Evolutionary conservation across 2,329 filamentous ascomycete genomes (phyloP), one percentile per base, ranked within the genome.

Genomic region (Remersonia thermophila): DNA sequence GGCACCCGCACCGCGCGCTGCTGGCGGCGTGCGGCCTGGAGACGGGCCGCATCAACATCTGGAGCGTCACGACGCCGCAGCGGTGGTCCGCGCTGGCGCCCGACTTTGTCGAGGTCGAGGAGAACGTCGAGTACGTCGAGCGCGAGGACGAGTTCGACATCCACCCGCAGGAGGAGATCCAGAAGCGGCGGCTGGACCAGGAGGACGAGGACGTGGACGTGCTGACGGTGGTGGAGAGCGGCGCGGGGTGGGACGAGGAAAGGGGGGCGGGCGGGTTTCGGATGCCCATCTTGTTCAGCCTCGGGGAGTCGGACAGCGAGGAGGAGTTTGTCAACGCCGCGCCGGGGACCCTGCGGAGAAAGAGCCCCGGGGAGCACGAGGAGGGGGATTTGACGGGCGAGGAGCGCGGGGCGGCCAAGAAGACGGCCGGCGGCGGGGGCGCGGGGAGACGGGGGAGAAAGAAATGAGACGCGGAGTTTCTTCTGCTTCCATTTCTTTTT

Each of bases 111-210:
- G 91, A 98, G 58, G 86, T 98, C 11, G 91, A 98, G 59, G 91
- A 98, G 60, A 98, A 98, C 49, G 86, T 94, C 15, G 85, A 96
- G 56, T 98, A 98, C 55, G 75, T 93, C 29, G 91, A 98, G 58
- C 74, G 76, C 38, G 91, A 98, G 60, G 91, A 98, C 55, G 91
- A 98, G 55, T 98, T 98, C 50, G 93, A 98, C 57, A 93, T 96
- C 38, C 91, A 96, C 54, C 86, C 86, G 0, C 80, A 89, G 39
- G 89, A 95, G 54, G 89, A 96, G 57, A 79, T 96, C 38, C 85
- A 93, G 54, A 89, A 94, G 57, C 76, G 89, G 20, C 75, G 87
- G 30, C 68, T 96, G 2, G 87, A 96, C 54, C 71, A 81, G 10
- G 91, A 98, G 59, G 91, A 96, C 50, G 91, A 96, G 55, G 80